Evolutionary conservation across 2,329 filamentous ascomycete species (phyloP), one percentile per base, ranked within the genome.

Genomic region (Colletotrichum liriopes): DNA sequence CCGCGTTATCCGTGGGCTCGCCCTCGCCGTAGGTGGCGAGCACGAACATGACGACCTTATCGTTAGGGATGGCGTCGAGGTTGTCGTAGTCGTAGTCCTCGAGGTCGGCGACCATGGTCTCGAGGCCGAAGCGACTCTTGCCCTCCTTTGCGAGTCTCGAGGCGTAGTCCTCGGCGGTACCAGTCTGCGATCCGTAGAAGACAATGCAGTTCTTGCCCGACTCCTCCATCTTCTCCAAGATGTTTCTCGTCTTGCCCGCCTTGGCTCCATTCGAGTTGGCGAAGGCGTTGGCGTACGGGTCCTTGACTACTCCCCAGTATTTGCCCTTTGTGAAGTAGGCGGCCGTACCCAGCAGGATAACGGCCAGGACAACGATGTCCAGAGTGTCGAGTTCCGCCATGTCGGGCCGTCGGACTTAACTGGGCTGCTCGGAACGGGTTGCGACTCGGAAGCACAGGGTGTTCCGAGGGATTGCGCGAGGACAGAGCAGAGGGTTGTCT

Each of bases 301-400:
- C 95, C 81, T 96, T 96, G 76, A 90, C 89, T 64, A 97, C 89
- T 37, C 90, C 95, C 95, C 95, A 99, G 83, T 96, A 92, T 75
- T 93, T 96, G 79, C 96, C 96, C 82, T 99, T 99, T 76, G 96
- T 98, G 85, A 99, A 97, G 86, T 98, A 99, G 80, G 96, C 96
- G 73, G 95, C 82, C 59, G 95, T 98, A 76, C 94, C 96, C 71
- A 97, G 82, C 67, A 98, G 89, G 78, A 99, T 92, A 71, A 90
- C 90, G 74, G 91, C 90, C 76, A 99, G 93, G 88, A 99, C 96
- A 79, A 98, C 84, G 78, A 98, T 89, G 89, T 99, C 96, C 86
- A 99, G 87, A 35, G 95, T 97, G 82, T 99, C 96, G 81, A 99
- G 91, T 88, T 98, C 93, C 77, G 96, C 94, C 96, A 99, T 98